Percentiles rank a stretch among this genome's conserved stretches.
These are phyloP conservation scores for Epichloe gansuensis DNA, from an alignment of 2,329 filamentous ascomycete genomes.

Conservation along the genomic window DNA sequence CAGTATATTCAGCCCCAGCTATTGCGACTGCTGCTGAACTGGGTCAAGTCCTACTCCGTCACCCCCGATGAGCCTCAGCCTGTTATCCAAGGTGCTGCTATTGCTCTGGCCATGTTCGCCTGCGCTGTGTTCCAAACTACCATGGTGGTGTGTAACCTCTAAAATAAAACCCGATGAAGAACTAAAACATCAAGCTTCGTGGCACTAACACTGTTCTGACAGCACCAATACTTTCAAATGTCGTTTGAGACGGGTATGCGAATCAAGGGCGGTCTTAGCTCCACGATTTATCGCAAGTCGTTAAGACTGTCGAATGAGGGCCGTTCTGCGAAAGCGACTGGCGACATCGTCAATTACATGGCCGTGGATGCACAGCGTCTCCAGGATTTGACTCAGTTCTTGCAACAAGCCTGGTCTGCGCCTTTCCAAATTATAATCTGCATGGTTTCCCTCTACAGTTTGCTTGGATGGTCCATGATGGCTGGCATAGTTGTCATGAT, in stretches of 20 bases:
- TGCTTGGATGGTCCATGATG: conserved; percentile 93
- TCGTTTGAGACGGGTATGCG: conserved; percentile 94
- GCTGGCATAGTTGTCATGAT: conserved; percentile 93
- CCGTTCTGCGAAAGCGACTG: conserved; percentile 75
- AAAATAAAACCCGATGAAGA: background rate
- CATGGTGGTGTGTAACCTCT: conserved; percentile 45
- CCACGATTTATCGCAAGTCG: conserved; percentile 87
- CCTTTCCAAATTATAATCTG: conserved; percentile 94
- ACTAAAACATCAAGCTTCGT: background rate
- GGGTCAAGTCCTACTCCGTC: conserved; percentile 62
- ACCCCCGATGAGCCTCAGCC: conserved; percentile 54
- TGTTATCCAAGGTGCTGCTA: conserved; percentile 70
- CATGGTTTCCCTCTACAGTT: conserved; percentile 88
- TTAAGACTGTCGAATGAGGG: conserved; percentile 88
- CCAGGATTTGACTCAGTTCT: conserved; percentile 89
- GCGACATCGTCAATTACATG: conserved; percentile 99
- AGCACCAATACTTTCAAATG: conserved; percentile 92
- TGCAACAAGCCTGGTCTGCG: conserved; percentile 90
- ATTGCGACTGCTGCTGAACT: conserved; percentile 69
- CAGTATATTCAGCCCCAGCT: conserved; percentile 89
- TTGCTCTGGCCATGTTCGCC: conserved; percentile 84
- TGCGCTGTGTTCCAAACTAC: conserved; percentile 78
- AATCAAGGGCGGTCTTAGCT: conserved; percentile 81
- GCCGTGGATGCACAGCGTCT: conserved; percentile 93
- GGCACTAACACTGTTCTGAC: background rate